Evolutionary conservation across 495 filamentous ascomycete genomes (phyloP), one percentile per base, ranked within the genome.

Genomic region (Platismatia glauca): DNA sequence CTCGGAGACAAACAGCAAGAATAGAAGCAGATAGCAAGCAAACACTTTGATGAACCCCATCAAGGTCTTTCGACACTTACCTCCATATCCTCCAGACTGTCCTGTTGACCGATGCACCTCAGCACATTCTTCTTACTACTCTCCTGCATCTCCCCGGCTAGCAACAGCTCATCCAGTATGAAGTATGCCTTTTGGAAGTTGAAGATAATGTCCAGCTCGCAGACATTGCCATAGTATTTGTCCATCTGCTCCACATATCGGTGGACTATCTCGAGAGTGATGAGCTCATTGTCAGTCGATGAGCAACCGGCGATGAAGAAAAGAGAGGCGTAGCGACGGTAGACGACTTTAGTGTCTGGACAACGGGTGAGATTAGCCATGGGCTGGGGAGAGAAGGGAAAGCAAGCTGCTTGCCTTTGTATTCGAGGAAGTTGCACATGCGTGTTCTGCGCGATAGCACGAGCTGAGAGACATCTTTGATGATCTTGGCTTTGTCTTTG

Each of bases 381-480:
- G 39, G 34, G 34, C n/a, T 16, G 3, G 33, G 8, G 3, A 5
- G n/a, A 50, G 27, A 4, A n/a, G 16, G 29, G 22, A n/a, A 38
- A 12, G 34, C 20, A 38, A 15, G 11, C 24, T 34, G 1, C 34
- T 57, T 46, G 90, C 94, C 94, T 88, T 97, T 98, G 76, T 98
- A 98, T 70, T 99, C 94, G 48, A 99, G 85, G 75, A 99, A 99
- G 76, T 99, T 99, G 82, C 94, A 99, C 94, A 99, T 99, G 66
- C 92, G 89, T 57, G 94, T 96, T 70, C 94, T 81, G 67, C 94
- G 83, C 46, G 95, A 93, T 59, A 99, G 86, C 63, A 99, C 95
- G 16, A 99, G 88, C 75, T 97, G 94, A 66, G 94, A 92, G 73
- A 97, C 94, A 83, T 99, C 95, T 76, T 97, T 97, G 82, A 99